A percentile compares a stretch with the other conserved stretches of the same genome.
phyloP scores from a whole-genome alignment of 495 filamentous ascomycete genomes.

The Tetracladium setigerum region DNA sequence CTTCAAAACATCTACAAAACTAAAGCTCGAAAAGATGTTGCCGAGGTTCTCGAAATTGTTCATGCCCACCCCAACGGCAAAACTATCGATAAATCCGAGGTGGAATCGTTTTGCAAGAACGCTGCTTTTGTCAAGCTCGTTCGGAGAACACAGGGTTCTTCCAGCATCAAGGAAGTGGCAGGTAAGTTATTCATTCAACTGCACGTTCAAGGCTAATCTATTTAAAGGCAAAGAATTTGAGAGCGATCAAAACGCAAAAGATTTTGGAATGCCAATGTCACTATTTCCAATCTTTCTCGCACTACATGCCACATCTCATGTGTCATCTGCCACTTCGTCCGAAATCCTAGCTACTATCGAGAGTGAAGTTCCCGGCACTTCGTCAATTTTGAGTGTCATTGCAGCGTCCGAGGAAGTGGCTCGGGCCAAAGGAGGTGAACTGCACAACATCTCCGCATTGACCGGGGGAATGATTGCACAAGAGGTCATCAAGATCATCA shows the following conservation, averaged over 20 bases:
- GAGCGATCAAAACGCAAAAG: conserved; percentile 26
- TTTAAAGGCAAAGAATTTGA: conserved; percentile 11
- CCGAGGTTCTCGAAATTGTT: conserved; percentile 68
- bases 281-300: conserved; percentile 75
- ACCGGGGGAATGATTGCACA: conserved; percentile 90
- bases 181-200: conserved; percentile 12
- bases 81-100: conserved; percentile 61
- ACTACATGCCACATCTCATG: conserved; percentile 47
- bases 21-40: conserved; percentile 74
- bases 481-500: conserved; percentile 93
- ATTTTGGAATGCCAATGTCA: conserved; percentile 42
- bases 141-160: conserved; percentile 31
- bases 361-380: conserved; percentile 35
- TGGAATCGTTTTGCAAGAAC: conserved; percentile 93
- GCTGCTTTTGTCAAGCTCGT: conserved; percentile 90
- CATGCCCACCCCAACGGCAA: conserved; percentile 46
- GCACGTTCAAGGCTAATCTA: conserved; percentile 8
- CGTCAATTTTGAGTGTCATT: conserved; percentile 35
- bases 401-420: conserved; percentile 58
- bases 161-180: conserved; percentile 15
- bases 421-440: conserved; percentile 73
- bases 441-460: conserved; percentile 91
- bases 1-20: conserved; percentile 92
- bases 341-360: conserved; percentile 35
- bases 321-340: conserved; percentile 35